These are phyloP conservation scores for Paramecium sonneborni DNA, from an alignment of 73 alveolate genomes.

Conservation along the genomic window DNA sequence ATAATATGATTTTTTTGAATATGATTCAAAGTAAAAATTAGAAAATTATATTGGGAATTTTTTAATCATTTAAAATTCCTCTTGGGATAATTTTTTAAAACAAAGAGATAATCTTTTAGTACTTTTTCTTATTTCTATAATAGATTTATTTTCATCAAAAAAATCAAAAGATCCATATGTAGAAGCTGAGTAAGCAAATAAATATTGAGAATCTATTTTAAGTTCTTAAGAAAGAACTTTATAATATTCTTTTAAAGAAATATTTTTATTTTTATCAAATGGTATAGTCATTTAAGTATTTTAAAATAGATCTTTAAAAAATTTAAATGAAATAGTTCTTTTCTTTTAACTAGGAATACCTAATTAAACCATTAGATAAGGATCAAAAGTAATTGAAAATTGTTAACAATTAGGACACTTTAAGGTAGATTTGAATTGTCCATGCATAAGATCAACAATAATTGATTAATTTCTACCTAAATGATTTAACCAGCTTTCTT, in stretches of 20 bases:
- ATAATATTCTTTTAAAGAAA: not conserved
- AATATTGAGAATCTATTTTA: not conserved
- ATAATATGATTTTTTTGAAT: not conserved
- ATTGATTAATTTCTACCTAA: conserved; percentile 91
- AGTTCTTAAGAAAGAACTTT: not conserved
- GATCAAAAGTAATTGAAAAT: conserved; percentile 93
- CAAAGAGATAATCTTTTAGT: not conserved
- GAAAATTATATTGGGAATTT: not conserved
- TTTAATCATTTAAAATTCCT: not conserved
- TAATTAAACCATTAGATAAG: conserved; percentile 88
- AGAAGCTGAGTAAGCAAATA: not conserved
- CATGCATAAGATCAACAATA: conserved; percentile 96
- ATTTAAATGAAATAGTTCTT: conserved; percentile 35
- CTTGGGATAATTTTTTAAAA: not conserved
- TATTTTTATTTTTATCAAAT: not conserved
- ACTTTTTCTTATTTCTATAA: not conserved
- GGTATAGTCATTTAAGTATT: not conserved
- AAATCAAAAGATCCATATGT: not conserved
- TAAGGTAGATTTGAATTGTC: conserved; percentile 91
- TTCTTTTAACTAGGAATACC: conserved; percentile 86
- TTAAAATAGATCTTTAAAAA: not conserved
- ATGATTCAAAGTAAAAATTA: not conserved
- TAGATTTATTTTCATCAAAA: not conserved
- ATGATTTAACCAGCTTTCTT: conserved; percentile 91
- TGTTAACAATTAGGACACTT: conserved; percentile 88